Conservation (phyloP, 2,329 filamentous ascomycete genomes). For the Calycina marina region DNA sequence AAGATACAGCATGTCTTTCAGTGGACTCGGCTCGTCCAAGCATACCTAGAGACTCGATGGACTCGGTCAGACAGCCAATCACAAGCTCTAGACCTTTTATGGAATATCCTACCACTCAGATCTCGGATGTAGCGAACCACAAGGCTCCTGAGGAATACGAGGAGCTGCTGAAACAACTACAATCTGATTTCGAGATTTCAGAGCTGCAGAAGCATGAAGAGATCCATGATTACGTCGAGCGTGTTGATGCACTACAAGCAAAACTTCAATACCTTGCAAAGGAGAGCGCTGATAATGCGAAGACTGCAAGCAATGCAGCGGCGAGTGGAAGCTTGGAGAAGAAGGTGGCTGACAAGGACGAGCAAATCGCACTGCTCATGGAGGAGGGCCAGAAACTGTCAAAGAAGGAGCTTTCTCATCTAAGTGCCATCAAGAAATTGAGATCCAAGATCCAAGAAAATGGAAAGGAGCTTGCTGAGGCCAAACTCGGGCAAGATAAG, state of each 20-base stretch:
- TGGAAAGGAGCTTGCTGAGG: conserved; percentile 48
- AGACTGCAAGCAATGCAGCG: conserved; percentile 47
- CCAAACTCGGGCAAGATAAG: conserved; percentile 44
- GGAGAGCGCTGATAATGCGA: conserved; percentile 63
- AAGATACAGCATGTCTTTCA: conserved; percentile 14
- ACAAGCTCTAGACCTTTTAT: conserved; percentile 17
- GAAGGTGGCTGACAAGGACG: conserved; percentile 77
- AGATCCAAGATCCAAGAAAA: conserved; percentile 49
- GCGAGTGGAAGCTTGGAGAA: conserved; percentile 54
- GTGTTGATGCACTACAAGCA: conserved; percentile 80
- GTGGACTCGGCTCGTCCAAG: conserved; percentile 17
- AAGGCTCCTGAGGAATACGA: conserved; percentile 25
- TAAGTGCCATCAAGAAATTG: conserved; percentile 71
- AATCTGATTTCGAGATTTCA: conserved; percentile 18
- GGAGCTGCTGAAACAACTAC: conserved; percentile 25
- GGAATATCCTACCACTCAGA: conserved; percentile 15
- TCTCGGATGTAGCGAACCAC: conserved; percentile 1
- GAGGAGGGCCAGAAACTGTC: conserved; percentile 85
- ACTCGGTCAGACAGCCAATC: conserved; percentile 11
- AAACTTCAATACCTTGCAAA: conserved; percentile 82
- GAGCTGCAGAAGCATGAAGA: conserved; percentile 57
- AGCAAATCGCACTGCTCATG: conserved; percentile 78
- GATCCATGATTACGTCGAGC: conserved; percentile 68
- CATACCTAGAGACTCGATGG: conserved; percentile 14
- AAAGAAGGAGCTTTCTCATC: conserved; percentile 71